Evolutionary conservation across 1,284 basidiomycete species (phyloP).

Genomic region (Naganishia cerealis): DNA sequence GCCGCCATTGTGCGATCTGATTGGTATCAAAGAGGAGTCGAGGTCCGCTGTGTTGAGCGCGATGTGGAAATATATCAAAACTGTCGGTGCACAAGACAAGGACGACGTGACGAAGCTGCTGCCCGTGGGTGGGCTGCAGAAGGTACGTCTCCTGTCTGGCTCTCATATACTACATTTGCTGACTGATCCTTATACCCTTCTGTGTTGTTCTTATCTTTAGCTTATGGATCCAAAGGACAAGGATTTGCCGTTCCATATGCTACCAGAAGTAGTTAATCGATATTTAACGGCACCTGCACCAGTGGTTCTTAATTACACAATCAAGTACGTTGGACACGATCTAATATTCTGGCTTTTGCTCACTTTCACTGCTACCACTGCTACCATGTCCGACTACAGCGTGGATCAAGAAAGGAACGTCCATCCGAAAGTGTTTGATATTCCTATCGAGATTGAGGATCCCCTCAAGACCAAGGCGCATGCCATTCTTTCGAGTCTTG

Average conservation of each 20-base stretch:
- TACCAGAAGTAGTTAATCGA: conserved; percentile 83
- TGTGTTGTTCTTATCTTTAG: conserved; percentile 53
- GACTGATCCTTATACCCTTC: conserved; percentile 30
- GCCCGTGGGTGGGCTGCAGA: conserved; percentile 68
- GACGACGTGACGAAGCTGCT: conserved; percentile 76
- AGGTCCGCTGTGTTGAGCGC: conserved; percentile 77
- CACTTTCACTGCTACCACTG: neutral
- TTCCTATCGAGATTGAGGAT: conserved; percentile 88
- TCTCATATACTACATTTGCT: neutral
- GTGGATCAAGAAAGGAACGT: conserved; percentile 51
- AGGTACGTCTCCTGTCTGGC: conserved; percentile 40
- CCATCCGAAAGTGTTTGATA: conserved; percentile 70
- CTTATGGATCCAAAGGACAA: conserved; percentile 60
- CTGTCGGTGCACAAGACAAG: conserved; percentile 83
- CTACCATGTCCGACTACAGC: conserved; percentile 27
- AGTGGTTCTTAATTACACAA: conserved; percentile 74
- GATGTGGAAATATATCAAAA: conserved; percentile 90
- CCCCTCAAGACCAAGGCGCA: conserved; percentile 73
- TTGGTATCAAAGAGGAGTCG: conserved; percentile 83
- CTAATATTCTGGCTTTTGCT: neutral
- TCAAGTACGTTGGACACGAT: conserved; percentile 42
- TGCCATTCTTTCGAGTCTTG: conserved; percentile 68
- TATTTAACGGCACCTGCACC: conserved; percentile 78
- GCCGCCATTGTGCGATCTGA: conserved; percentile 71
- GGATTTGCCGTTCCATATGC: conserved; percentile 72